phyloP scores from a whole-genome alignment of 192 early-diverging fungal genomes.

The Coemansia sp. region DNA sequence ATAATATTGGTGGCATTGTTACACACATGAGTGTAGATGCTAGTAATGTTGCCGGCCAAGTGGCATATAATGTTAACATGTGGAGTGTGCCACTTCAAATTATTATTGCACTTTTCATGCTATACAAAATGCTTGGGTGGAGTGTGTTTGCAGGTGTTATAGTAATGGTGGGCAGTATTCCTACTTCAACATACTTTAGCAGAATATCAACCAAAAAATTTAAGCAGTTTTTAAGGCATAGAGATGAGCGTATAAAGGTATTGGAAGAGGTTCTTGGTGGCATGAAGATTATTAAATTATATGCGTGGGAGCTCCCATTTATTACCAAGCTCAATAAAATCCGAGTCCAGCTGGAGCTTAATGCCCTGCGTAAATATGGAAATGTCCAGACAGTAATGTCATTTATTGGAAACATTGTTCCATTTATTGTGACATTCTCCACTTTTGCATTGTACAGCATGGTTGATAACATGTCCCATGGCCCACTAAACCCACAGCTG shows the following conservation, averaged over 20 bases:
- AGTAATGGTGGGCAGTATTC: background rate
- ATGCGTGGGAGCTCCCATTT: slow-evolving; percentile 56
- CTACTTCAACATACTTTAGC: slow-evolving; percentile 57
- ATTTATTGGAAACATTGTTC: slow-evolving; percentile 69
- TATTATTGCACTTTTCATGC: slow-evolving; percentile 10
- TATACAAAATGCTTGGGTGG: slow-evolving; percentile 19
- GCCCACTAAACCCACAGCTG: slow-evolving; percentile 59
- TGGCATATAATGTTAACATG: slow-evolving; percentile 15
- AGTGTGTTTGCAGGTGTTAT: slow-evolving; percentile 7
- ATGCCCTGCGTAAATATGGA: slow-evolving; percentile 67
- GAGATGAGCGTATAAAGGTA: slow-evolving; percentile 58
- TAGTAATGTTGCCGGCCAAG: background rate
- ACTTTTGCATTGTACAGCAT: slow-evolving; percentile 77
- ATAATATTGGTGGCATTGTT: slow-evolving; percentile 75
- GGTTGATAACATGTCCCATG: slow-evolving; percentile 51
- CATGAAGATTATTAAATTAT: slow-evolving; percentile 63
- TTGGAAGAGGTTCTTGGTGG: slow-evolving; percentile 52
- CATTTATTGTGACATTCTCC: slow-evolving; percentile 67
- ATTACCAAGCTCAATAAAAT: slow-evolving; percentile 58
- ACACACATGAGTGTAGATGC: slow-evolving; percentile 65
- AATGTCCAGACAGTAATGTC: slow-evolving; percentile 72
- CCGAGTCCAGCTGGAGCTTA: slow-evolving; percentile 73
- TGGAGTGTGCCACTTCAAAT: slow-evolving; percentile 18
- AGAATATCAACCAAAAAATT: slow-evolving; percentile 38
- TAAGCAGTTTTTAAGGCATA: slow-evolving; percentile 8